A percentile compares a stretch with the other conserved stretches of the same genome.
Conservation (phyloP, 352 stramenopile genomes). For the Globisporangium canariense region DNA sequence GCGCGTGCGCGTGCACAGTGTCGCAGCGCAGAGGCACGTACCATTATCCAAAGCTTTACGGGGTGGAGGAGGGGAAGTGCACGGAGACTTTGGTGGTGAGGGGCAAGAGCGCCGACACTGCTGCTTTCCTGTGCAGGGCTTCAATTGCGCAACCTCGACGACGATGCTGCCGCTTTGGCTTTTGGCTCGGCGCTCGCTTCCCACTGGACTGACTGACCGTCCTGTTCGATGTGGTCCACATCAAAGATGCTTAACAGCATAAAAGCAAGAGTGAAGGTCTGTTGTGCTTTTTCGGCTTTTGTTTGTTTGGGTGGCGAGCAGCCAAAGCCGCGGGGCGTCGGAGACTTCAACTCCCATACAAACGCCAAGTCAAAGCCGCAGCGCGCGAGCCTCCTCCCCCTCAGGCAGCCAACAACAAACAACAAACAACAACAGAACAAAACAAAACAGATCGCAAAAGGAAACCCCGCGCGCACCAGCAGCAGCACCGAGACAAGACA, state of each 20-base stretch:
- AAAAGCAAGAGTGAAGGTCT: not conserved
- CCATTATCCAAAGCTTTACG: not conserved
- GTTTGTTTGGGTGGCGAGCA: constrained; percentile 7
- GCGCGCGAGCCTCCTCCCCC: not conserved
- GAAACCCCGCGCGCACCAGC: constrained; percentile 3
- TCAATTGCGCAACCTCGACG: constrained; percentile 4
- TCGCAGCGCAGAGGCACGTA: not conserved
- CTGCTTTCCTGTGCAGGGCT: not conserved
- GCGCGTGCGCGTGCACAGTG: not conserved
- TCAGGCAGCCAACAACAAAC: not conserved
- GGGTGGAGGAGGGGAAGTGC: not conserved
- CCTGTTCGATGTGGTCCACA: not conserved
- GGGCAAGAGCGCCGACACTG: not conserved
- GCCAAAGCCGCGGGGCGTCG: not conserved
- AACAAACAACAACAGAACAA: not conserved
- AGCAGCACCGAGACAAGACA: not conserved
- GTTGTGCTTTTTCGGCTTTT: too few relatives aligned
- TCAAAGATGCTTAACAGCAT: not conserved
- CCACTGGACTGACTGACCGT: too few relatives aligned
- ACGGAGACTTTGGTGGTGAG: not conserved
- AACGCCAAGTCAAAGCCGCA: not conserved
- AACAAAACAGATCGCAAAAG: constrained; percentile 13
- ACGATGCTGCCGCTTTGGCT: not conserved
- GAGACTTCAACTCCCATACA: constrained; percentile 11
- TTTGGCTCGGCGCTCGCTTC: not conserved